Base-by-base conservation (phyloP, 2,329 filamentous ascomycete genomes). In the Ophiostoma ips region DNA sequence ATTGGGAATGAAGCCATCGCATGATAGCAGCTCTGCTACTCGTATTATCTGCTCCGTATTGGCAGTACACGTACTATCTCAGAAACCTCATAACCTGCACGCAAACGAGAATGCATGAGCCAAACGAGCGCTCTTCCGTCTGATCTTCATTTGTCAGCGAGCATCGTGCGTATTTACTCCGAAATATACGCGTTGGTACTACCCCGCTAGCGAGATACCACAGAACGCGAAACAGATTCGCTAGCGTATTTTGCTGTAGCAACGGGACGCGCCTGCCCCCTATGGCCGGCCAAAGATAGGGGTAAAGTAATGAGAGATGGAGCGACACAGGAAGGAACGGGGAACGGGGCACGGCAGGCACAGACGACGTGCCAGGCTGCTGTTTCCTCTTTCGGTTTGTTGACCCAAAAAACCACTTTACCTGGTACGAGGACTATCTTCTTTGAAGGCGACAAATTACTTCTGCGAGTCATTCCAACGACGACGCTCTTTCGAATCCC, bases 201-300 rank as follows among this genome's bases (percentile, higher is more conserved):
- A 33, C 31, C 50, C 46, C 50, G 50, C 50, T 38, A 33, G 37
- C 28, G 33, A 21, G n/a, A 35, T 37, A 33, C 24, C 48, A 40
- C 43, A 45, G 41, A 41, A 51, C 50, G 50, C 50, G 46, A 43
- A 38, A 34, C 16, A 46, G 19, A 37, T 21, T 16, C 19, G 47
- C 40, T 52, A 52, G 50, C 40, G 46, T 33, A 44, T 9, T 50
- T 52, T 52, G 46, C 50, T 52, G 45, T 48, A 41, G 47, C 50
- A 52, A 52, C 50, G 49, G n/a, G 50, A 52, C 50, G 50, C 50
- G 50, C 36, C 47, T 52, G 38, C 28, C 24, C 28, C 24, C 19
- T 21, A 30, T 40, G 36, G 21, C 28, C 38, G 28, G 30, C 35
- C 31, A 41, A 46, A 38, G 28, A 49, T 45, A 49, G 46, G 40